Evolutionary conservation across 2,329 filamentous ascomycete genomes (phyloP).

Genomic region (Dothistroma pini): DNA sequence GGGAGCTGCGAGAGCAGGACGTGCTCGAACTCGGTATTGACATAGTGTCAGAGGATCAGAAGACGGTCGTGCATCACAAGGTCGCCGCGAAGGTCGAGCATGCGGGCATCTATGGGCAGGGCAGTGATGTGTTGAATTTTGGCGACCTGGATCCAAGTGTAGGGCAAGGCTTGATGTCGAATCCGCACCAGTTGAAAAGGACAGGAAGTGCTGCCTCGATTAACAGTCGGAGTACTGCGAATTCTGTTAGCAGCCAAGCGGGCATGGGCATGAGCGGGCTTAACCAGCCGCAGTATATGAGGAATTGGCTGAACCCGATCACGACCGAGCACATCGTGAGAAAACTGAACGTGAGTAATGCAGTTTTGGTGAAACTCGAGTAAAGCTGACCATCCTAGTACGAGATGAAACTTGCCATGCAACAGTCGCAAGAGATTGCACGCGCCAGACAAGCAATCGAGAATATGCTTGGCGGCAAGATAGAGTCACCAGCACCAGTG

Average conservation of each 20-base stretch:
- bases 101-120: constrained; percentile 74
- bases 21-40: constrained; percentile 95
- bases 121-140: constrained; percentile 81
- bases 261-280: constrained; percentile 55
- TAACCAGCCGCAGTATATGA: constrained; percentile 69
- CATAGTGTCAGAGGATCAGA: constrained; percentile 97
- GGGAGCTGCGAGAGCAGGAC: constrained; percentile 87
- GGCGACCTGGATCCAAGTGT: constrained; percentile 80
- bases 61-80: constrained; percentile 97
- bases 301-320: constrained; percentile 82
- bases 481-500: constrained; percentile 26
- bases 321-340: constrained; percentile 95
- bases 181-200: constrained; percentile 60
- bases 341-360: constrained; percentile 64
- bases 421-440: constrained; percentile 81
- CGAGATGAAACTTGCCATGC: constrained; percentile 84
- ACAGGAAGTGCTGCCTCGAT: constrained; percentile 49
- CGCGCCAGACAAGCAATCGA: constrained; percentile 79
- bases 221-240: constrained; percentile 59
- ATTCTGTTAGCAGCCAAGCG: constrained; percentile 47
- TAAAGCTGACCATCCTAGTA: constrained; percentile 51
- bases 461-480: constrained; percentile 69
- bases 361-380: constrained; percentile 24
- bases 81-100: constrained; percentile 96
- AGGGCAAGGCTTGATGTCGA: constrained; percentile 64